Conservation (phyloP, 2,329 filamentous ascomycete species). For the Cordyceps farinosa region DNA sequence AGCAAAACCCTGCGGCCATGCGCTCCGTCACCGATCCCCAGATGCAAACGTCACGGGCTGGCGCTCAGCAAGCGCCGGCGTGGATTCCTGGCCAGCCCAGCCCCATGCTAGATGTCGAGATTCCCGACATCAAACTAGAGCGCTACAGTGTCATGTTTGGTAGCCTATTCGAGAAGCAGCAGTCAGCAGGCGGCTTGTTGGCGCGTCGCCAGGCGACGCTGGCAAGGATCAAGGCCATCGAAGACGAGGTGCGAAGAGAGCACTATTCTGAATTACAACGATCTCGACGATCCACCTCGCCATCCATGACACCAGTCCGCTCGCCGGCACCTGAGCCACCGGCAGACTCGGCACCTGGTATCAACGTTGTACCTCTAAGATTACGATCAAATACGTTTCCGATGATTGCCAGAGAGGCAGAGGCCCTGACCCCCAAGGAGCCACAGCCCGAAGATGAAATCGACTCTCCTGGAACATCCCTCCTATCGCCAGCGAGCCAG, state of each 20-base stretch:
- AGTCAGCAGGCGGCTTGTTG: conserved; percentile 38
- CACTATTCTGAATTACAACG: conserved; percentile 30
- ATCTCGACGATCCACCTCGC: conserved; percentile 47
- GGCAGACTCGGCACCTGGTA: neutral
- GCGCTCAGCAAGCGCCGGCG: neutral
- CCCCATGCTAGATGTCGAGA: conserved; percentile 66
- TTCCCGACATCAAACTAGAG: conserved; percentile 77
- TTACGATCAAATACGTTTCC: conserved; percentile 12
- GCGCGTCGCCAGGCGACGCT: conserved; percentile 57
- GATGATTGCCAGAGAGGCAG: neutral
- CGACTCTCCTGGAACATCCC: neutral
- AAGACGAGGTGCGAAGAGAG: conserved; percentile 39
- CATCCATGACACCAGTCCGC: conserved; percentile 23
- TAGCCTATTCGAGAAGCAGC: conserved; percentile 56
- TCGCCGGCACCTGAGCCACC: neutral
- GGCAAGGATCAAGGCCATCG: conserved; percentile 53
- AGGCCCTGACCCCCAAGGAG: neutral
- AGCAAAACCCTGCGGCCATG: neutral
- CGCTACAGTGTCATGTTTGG: conserved; percentile 94
- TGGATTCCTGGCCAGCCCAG: neutral
- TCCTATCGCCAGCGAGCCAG: neutral
- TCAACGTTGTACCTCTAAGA: conserved; percentile 8
- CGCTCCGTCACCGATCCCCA: conserved; percentile 4
- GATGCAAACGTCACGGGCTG: neutral
- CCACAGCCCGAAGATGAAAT: neutral